Evolutionary conservation across 208 protist species (phyloP).

Genomic region (Phytomonas sp.): DNA sequence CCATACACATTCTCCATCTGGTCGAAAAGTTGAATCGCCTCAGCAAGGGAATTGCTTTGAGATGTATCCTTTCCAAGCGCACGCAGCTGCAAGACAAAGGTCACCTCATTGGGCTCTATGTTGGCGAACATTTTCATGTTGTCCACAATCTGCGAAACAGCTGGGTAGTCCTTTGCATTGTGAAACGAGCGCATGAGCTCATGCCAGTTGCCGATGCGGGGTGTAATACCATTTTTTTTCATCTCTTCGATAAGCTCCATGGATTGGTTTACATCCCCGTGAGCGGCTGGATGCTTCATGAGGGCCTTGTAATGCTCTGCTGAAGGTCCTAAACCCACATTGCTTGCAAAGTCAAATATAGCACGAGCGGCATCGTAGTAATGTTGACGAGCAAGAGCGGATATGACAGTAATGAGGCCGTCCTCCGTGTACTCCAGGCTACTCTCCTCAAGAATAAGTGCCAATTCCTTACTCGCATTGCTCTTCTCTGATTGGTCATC

Average conservation of each 20-base stretch:
- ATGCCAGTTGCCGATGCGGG: slow-evolving; percentile 89
- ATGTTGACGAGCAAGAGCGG: slow-evolving; percentile 50
- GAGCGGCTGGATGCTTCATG: slow-evolving; percentile 54
- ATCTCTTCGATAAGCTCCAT: slow-evolving; percentile 86
- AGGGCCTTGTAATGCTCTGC: slow-evolving; percentile 81
- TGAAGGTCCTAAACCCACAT: slow-evolving; percentile 60
- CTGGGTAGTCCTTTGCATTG: slow-evolving; percentile 70
- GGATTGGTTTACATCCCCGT: slow-evolving; percentile 55
- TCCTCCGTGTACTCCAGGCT: slow-evolving; percentile 80
- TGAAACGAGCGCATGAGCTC: slow-evolving; percentile 84
- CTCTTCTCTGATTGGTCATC: slow-evolving; percentile 73
- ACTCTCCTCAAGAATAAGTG: slow-evolving; percentile 39
- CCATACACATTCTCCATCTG: slow-evolving; percentile 89
- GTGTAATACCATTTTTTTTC: slow-evolving; percentile 77
- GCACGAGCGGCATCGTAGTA: slow-evolving; percentile 53
- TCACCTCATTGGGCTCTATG: slow-evolving; percentile 87
- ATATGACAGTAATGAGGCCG: slow-evolving; percentile 56
- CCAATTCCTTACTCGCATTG: slow-evolving; percentile 70
- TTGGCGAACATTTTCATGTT: slow-evolving; percentile 92
- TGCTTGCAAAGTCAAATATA: slow-evolving; percentile 62
- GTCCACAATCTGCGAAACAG: slow-evolving; percentile 73
- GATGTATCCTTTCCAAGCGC: slow-evolving; percentile 64
- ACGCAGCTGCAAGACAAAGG: slow-evolving; percentile 73
- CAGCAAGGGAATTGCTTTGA: slow-evolving; percentile 65
- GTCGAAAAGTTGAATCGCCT: slow-evolving; percentile 85